Evolutionary conservation across 768 basidiomycete species (phyloP).

Genomic region (Tubosaeta brunneosetosa): DNA sequence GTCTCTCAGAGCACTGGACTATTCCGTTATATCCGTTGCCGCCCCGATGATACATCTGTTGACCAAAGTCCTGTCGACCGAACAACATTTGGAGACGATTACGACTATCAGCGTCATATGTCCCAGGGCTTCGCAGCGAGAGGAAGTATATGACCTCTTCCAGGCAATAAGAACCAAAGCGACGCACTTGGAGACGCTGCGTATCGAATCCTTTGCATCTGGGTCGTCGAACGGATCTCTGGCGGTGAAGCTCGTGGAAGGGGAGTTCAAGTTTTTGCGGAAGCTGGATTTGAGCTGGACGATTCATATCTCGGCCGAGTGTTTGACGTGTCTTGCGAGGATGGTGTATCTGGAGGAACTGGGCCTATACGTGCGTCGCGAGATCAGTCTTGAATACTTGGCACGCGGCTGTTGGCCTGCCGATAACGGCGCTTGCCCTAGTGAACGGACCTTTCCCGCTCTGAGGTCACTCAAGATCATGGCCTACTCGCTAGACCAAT

Average conservation of each 20-base stretch:
- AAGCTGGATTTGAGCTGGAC: slow-evolving; percentile 23
- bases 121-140: slow-evolving; percentile 17
- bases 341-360: slow-evolving; percentile 25
- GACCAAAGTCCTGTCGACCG: background rate
- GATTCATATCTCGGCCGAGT: slow-evolving; percentile 22
- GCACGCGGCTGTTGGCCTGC: too few species aligned
- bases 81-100: slow-evolving; percentile 14
- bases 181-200: slow-evolving; percentile 13
- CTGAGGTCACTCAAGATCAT: slow-evolving; percentile 22
- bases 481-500: slow-evolving; percentile 26
- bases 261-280: slow-evolving; percentile 19
- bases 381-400: too few species aligned
- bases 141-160: background rate
- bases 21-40: slow-evolving; percentile 23
- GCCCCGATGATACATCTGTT: slow-evolving; percentile 19
- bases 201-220: slow-evolving; percentile 22
- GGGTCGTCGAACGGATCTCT: slow-evolving; percentile 6
- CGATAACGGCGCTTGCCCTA: too few species aligned
- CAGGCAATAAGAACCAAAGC: slow-evolving; percentile 4
- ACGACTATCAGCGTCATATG: slow-evolving; percentile 21
- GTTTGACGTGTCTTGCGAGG: slow-evolving; percentile 15
- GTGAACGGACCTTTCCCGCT: slow-evolving; percentile 13
- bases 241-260: slow-evolving; percentile 13
- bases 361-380: slow-evolving; percentile 1
- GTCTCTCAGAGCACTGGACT: slow-evolving; percentile 23